phyloP scores from a whole-genome alignment of 164 flowering plant species.

The Sedum album region DNA sequence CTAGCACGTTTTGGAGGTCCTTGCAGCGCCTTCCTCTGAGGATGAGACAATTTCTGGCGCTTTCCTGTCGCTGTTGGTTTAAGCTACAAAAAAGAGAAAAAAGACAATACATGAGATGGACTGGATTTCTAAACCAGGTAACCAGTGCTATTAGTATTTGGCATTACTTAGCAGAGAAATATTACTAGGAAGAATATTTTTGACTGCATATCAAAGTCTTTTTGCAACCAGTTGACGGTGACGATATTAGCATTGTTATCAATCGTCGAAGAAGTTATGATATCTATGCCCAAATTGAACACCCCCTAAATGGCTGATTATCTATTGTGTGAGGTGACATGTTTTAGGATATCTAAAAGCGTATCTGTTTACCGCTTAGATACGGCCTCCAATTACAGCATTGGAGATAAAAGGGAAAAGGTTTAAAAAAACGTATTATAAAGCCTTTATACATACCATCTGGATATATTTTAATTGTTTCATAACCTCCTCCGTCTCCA shows the following conservation, averaged over 20 bases:
- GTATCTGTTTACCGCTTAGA: not conserved
- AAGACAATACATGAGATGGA: not conserved
- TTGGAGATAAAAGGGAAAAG: not conserved
- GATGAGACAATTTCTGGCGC: not conserved
- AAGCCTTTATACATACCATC: constrained; percentile 34
- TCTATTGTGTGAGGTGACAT: not conserved
- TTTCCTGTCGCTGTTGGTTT: not conserved
- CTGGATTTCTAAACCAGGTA: not conserved
- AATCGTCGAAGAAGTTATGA: not conserved
- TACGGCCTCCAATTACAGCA: not conserved
- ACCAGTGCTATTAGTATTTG: not conserved
- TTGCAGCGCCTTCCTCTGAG: not conserved
- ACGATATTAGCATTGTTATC: not conserved
- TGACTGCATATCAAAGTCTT: not conserved
- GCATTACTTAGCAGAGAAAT: not conserved
- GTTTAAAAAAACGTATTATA: not conserved
- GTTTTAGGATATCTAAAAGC: not conserved
- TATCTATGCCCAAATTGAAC: not conserved
- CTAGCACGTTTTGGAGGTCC: constrained; percentile 1
- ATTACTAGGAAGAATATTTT: not conserved
- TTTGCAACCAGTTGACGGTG: not conserved
- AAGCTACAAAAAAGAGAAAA: constrained; percentile 2
- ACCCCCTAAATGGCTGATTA: not conserved
- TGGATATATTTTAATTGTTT: constrained; percentile 65
- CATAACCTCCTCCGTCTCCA: constrained; percentile 54